Conservation (phyloP, 2,329 filamentous ascomycete species). For the Colletotrichum tofieldiae region DNA sequence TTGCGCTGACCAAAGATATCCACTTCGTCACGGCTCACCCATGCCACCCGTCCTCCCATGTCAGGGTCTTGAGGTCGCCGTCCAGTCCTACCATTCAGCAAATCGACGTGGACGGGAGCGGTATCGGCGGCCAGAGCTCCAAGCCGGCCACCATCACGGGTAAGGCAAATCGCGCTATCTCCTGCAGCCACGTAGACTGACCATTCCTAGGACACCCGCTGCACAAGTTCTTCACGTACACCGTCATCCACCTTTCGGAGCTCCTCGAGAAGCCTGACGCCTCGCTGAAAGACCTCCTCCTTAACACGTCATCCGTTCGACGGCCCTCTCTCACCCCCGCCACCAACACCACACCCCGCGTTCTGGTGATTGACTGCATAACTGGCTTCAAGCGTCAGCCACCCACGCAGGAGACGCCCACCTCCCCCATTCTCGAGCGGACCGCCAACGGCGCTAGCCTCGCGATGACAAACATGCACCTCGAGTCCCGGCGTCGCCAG, state of each 20-base stretch:
- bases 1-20: slow-evolving; percentile 70
- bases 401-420: slow-evolving; percentile 62
- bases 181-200: slow-evolving; percentile 24
- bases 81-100: slow-evolving; percentile 73
- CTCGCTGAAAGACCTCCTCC: slow-evolving; percentile 64
- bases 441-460: slow-evolving; percentile 56
- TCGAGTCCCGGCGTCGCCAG: slow-evolving; percentile 70
- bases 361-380: slow-evolving; percentile 76
- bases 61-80: slow-evolving; percentile 72
- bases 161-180: slow-evolving; percentile 50
- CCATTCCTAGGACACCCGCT: slow-evolving; percentile 69
- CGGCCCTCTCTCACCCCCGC: slow-evolving; percentile 51
- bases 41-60: slow-evolving; percentile 71
- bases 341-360: slow-evolving; percentile 54
- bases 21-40: slow-evolving; percentile 78
- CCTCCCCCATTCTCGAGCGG: slow-evolving; percentile 64
- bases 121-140: slow-evolving; percentile 60
- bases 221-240: slow-evolving; percentile 75
- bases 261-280: slow-evolving; percentile 65
- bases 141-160: slow-evolving; percentile 65
- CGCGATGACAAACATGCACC: slow-evolving; percentile 67
- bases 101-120: slow-evolving; percentile 66
- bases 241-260: slow-evolving; percentile 71
- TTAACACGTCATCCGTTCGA: slow-evolving; percentile 52
- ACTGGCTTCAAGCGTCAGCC: slow-evolving; percentile 64